Evolutionary conservation across 1,284 basidiomycete species (phyloP).

Genomic region (Austroboletus niveus): DNA sequence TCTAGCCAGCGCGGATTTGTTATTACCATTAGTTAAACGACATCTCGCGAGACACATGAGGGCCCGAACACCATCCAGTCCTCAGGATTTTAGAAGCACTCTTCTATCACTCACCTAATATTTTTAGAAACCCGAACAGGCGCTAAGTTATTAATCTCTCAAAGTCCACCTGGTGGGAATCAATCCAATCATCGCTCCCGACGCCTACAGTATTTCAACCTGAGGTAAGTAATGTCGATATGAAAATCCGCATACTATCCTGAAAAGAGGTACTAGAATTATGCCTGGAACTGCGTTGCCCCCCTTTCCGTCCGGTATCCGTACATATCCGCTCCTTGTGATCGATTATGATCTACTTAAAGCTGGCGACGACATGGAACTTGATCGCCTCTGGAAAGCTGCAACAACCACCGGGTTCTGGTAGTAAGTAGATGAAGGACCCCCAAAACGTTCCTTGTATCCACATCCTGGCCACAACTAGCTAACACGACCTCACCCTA

Average conservation of each 20-base stretch:
- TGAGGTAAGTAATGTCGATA: too few species aligned
- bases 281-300: background rate
- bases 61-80: background rate
- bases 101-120: too few species aligned
- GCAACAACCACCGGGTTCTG: background rate
- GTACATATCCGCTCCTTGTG: background rate
- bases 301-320: background rate
- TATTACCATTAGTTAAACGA: constrained; percentile 19
- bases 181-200: too few species aligned
- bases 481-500: background rate
- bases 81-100: too few species aligned
- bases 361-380: background rate
- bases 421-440: background rate
- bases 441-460: too few species aligned
- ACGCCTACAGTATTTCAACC: too few species aligned
- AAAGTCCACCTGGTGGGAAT: too few species aligned
- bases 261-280: background rate
- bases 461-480: background rate
- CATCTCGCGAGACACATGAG: background rate
- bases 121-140: too few species aligned
- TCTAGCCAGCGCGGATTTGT: constrained; percentile 8
- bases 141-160: too few species aligned
- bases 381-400: background rate
- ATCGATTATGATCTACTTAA: background rate
- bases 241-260: background rate